Base-by-base conservation (phyloP, 2,329 filamentous ascomycete species). In the Beauveria sp. region DNA sequence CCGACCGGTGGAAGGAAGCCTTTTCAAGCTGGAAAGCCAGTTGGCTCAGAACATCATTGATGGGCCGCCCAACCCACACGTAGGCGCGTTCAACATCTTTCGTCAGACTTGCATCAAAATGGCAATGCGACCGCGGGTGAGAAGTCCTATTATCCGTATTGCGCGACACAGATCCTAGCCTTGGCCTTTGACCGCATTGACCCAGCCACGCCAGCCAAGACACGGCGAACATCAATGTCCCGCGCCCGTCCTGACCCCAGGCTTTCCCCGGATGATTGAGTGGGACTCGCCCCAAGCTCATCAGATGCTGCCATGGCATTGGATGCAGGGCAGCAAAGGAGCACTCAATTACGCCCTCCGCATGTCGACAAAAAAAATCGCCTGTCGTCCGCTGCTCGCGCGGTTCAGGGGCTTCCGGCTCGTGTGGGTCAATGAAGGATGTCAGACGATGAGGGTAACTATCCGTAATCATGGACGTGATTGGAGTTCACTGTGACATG, bases 191-290 rank as follows among this genome's bases (percentile, higher is more conserved):
- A 5, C 9, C 45, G 48, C 57, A 53, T 60, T 22, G 57, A 38
- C 57, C 57, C 40, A 22, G 24, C 24, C 48, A 38, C 9, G 26
- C 57, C 40, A 22, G 24, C 24, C 48, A 38, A 14, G 26, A 52
- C 48, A 60, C 57, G 57, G 57, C 57, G 14, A 60, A 26, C 57
- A 52, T 60, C 46, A 53, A 60, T 60, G 38, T n/a, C 26, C 48
- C 49, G 57, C 24, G 46, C 48, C 57, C 48, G 57, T 53, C 26
- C 46, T 40, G 38, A 60, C 56, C 56, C 56, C 56, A 60, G 48
- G 22, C 45, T 52, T 55, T 60, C 56, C 56, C 56, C 56, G 26
- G 57, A 53, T 60, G 22, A 52, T 50, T 18, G 49, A 34, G 57
- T 60, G 57, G 57, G 48, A 60, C 57, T 31, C 8, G 14, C 28